Conservation (phyloP, 805 yeast genomes). For the Barnettozyma pratensis region DNA sequence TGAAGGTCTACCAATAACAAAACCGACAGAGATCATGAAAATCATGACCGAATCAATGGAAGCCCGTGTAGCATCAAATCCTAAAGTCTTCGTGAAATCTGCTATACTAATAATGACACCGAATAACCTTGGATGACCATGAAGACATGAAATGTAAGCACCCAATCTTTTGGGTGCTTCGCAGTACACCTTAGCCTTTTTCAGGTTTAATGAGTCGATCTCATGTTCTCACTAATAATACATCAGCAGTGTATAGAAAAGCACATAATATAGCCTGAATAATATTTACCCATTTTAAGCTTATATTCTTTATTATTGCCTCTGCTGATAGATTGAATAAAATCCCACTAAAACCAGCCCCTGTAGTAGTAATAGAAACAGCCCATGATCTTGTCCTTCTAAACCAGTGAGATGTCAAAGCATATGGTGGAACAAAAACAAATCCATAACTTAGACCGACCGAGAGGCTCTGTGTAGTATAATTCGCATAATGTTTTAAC, state of each 20-base stretch:
- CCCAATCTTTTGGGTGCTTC: constrained; percentile 37
- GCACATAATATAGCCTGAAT: constrained; percentile 35
- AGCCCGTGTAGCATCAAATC: constrained; percentile 50
- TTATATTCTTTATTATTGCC: constrained; percentile 27
- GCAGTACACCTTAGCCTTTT: constrained; percentile 33
- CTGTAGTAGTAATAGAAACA: constrained; percentile 33
- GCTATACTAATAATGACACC: constrained; percentile 53
- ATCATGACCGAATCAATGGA: constrained; percentile 47
- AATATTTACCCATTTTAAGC: constrained; percentile 31
- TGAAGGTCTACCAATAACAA: constrained; percentile 48
- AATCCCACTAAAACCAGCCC: constrained; percentile 41
- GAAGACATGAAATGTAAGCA: constrained; percentile 35
- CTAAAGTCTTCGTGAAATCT: constrained; percentile 55
- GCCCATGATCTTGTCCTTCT: constrained; percentile 51
- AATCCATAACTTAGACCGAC: constrained; percentile 49
- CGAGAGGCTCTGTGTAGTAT: constrained; percentile 61
- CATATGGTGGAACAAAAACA: constrained; percentile 51
- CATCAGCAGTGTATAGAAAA: constrained; percentile 29
- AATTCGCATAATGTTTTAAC: constrained; percentile 58
- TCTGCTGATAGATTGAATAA: constrained; percentile 35
- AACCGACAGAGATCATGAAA: constrained; percentile 49
- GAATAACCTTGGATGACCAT: constrained; percentile 58
- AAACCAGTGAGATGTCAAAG: constrained; percentile 68
- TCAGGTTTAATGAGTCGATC: constrained; percentile 30
- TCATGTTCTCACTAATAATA: constrained; percentile 34